Evolutionary conservation across 2,329 filamentous ascomycete species (phyloP).

Genomic region (Calcarisporium arbuscula): DNA sequence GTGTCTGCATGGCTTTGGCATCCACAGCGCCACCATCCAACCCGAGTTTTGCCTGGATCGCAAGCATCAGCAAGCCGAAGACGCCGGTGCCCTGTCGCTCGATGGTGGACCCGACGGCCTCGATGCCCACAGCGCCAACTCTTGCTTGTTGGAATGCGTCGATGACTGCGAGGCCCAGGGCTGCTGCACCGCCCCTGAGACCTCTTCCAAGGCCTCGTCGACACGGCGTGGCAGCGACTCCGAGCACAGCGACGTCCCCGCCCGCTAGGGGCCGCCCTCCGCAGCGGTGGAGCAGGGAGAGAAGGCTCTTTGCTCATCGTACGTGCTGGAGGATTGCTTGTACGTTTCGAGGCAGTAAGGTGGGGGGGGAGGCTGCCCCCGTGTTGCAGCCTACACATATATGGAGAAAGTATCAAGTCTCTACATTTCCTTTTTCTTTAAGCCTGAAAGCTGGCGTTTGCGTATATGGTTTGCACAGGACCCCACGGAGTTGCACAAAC

Average conservation of each 20-base stretch:
- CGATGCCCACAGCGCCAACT: conserved; percentile 22
- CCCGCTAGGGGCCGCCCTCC: conserved; percentile 9
- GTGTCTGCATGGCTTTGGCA: conserved; percentile 91
- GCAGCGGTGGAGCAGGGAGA: conserved; percentile 3
- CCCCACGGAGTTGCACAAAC: too few species aligned
- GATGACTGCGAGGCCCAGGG: conserved; percentile 29
- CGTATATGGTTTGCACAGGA: too few species aligned
- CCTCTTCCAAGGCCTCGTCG: conserved; percentile 27
- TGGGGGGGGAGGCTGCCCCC: too few species aligned
- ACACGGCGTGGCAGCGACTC: conserved; percentile 29
- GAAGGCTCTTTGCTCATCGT: neutral
- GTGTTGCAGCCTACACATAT: too few species aligned
- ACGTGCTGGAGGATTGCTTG: too few species aligned
- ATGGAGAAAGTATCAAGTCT: too few species aligned
- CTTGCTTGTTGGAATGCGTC: conserved; percentile 43
- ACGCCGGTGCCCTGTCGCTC: conserved; percentile 26
- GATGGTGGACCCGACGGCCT: conserved; percentile 25
- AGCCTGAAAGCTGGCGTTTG: too few species aligned
- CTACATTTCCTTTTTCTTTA: too few species aligned
- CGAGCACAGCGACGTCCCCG: conserved; percentile 16
- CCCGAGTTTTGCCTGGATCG: conserved; percentile 70
- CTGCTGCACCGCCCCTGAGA: conserved; percentile 24
- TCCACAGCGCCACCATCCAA: conserved; percentile 95
- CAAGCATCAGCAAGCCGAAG: conserved; percentile 32
- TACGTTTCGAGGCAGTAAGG: too few species aligned